Evolutionary conservation across 768 basidiomycete genomes (phyloP).

Genomic region (Fibroporia radiculosa): DNA sequence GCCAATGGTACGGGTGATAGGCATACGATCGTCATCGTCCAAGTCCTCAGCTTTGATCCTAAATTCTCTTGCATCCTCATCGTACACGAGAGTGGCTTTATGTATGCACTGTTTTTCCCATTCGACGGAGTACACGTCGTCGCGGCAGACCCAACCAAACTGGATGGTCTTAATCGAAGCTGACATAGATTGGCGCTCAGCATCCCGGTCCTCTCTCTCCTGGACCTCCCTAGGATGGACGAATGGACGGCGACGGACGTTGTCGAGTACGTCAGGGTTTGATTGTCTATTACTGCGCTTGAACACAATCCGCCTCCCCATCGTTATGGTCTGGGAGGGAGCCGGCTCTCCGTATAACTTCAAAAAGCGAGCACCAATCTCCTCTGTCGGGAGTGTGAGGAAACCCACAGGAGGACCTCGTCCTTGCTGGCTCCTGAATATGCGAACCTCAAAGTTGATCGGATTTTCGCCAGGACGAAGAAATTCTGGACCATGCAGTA

Average conservation of each 20-base stretch:
- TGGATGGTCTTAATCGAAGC: constrained; percentile 36
- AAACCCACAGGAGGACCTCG: constrained; percentile 21
- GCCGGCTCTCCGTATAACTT: constrained; percentile 26
- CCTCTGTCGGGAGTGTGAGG: constrained; percentile 38
- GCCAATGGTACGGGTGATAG: constrained; percentile 27
- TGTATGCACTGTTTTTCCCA: constrained; percentile 33
- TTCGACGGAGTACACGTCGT: constrained; percentile 48
- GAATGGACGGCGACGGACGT: constrained; percentile 28
- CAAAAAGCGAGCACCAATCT: constrained; percentile 37
- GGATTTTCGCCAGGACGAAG: constrained; percentile 19
- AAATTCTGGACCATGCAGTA: constrained; percentile 41
- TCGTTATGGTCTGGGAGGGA: constrained; percentile 14
- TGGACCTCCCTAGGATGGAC: constrained; percentile 31
- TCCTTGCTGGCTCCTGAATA: constrained; percentile 28
- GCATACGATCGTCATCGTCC: neutral
- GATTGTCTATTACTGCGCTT: constrained; percentile 9
- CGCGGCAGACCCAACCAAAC: constrained; percentile 59
- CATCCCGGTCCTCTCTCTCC: constrained; percentile 25
- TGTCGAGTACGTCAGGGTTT: constrained; percentile 27
- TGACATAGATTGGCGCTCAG: constrained; percentile 21
- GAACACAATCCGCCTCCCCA: constrained; percentile 28
- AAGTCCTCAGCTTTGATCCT: constrained; percentile 24
- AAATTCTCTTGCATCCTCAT: constrained; percentile 40
- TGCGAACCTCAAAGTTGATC: constrained; percentile 47
- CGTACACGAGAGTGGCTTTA: constrained; percentile 26